These are phyloP conservation scores for Cladosporium halotolerans DNA, from an alignment of 2,329 filamentous ascomycete genomes.

Conservation along the genomic window DNA sequence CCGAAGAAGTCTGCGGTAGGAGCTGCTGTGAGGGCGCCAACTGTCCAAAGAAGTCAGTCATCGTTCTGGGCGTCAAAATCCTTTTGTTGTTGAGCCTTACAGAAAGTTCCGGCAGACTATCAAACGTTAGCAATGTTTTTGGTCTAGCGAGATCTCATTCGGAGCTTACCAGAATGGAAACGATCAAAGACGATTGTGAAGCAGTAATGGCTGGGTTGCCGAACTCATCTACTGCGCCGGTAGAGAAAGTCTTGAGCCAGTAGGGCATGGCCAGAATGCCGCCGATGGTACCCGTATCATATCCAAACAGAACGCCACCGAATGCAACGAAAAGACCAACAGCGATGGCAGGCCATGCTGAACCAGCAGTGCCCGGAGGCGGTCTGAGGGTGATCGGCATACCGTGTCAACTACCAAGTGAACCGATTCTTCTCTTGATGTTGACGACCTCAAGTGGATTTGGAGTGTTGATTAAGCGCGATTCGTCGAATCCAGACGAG, in stretches of 20 bases:
- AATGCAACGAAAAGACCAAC: constrained; percentile 40
- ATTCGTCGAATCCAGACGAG: not conserved
- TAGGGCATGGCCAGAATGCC: constrained; percentile 38
- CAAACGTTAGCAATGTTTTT: not conserved
- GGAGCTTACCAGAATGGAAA: constrained; percentile 57
- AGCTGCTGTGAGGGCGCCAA: constrained; percentile 66
- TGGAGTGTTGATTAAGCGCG: not conserved
- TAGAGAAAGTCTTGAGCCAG: constrained; percentile 35
- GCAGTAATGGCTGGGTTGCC: constrained; percentile 34
- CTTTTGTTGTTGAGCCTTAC: constrained; percentile 54
- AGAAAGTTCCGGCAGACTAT: constrained; percentile 38
- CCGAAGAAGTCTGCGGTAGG: constrained; percentile 65
- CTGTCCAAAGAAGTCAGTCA: constrained; percentile 35
- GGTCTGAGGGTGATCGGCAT: constrained; percentile 42
- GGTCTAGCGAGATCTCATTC: not conserved
- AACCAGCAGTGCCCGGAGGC: constrained; percentile 41
- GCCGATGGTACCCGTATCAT: constrained; percentile 36
- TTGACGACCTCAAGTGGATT: not conserved
- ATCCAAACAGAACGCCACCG: constrained; percentile 28
- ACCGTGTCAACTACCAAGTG: constrained; percentile 8
- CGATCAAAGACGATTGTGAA: constrained; percentile 64
- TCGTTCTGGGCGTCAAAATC: not conserved
- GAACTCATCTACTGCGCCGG: constrained; percentile 25
- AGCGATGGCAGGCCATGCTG: constrained; percentile 42
- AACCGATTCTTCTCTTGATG: not conserved